Percentiles rank a stretch among this genome's conserved stretches.
Evolutionary conservation across 75 land plant species (phyloP).

Genomic region (Ceratopteris richardii): DNA sequence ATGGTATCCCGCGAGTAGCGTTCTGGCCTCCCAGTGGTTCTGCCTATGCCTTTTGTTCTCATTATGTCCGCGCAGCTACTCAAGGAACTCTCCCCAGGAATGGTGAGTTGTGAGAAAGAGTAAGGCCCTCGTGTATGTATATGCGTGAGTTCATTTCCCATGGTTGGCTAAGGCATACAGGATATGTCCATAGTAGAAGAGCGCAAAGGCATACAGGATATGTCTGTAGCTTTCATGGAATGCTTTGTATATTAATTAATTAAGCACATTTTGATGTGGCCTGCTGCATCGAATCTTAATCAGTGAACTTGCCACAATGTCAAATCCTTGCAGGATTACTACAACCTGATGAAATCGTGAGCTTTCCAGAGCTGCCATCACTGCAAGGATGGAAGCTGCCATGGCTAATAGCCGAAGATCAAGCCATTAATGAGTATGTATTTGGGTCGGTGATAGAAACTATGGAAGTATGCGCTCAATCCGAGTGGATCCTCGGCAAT

Average conservation of each 20-base stretch:
- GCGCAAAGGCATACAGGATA: too few species aligned
- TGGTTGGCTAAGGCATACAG: too few species aligned
- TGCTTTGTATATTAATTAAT: too few species aligned
- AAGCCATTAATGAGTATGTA: conserved; percentile 1
- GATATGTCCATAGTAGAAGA: too few species aligned
- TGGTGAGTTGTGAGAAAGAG: too few species aligned
- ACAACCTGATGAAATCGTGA: background rate
- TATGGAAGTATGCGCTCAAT: background rate
- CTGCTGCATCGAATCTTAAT: too few species aligned
- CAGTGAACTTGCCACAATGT: too few species aligned
- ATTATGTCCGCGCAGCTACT: conserved; percentile 2
- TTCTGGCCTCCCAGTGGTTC: background rate
- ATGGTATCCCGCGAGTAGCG: conserved; percentile 8
- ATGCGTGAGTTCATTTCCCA: background rate
- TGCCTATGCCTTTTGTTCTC: background rate
- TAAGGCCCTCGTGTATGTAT: too few species aligned
- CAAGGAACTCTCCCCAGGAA: too few species aligned
- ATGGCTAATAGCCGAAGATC: background rate
- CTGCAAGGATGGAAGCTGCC: background rate
- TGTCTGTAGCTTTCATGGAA: too few species aligned
- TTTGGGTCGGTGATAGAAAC: background rate
- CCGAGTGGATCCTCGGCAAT: conserved; percentile 10
- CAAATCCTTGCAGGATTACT: background rate
- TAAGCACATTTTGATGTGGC: too few species aligned
- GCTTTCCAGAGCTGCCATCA: conserved; percentile 12